Conservation (phyloP, 208 protist genomes). For the Leishmania major region DNA sequence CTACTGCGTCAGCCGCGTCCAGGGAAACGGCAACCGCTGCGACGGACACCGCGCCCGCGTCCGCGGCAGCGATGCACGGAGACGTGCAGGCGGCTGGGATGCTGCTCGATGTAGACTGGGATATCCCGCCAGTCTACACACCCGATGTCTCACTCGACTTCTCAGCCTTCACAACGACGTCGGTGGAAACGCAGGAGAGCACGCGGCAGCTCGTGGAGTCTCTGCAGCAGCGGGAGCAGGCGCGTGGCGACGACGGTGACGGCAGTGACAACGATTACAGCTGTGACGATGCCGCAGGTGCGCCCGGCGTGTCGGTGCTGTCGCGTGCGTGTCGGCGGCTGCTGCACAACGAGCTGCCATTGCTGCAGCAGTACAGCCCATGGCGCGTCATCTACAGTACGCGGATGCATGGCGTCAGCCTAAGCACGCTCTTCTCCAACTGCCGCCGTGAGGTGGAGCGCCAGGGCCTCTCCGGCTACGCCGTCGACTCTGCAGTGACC, state of each 20-base stretch:
- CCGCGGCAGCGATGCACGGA: conserved; percentile 4
- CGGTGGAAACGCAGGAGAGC: conserved; percentile 51
- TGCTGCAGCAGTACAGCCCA: conserved; percentile 59
- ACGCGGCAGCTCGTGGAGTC: conserved; percentile 42
- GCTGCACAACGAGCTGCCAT: conserved; percentile 64
- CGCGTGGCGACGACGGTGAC: neutral
- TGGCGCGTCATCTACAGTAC: conserved; percentile 84
- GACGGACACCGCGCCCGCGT: neutral
- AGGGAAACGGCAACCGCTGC: neutral
- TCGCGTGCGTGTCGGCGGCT: conserved; percentile 41
- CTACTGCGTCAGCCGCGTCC: neutral
- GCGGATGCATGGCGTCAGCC: conserved; percentile 63
- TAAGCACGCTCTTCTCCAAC: conserved; percentile 48
- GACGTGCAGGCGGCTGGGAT: neutral
- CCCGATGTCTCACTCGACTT: conserved; percentile 64
- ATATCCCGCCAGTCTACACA: conserved; percentile 38
- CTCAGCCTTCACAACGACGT: conserved; percentile 64
- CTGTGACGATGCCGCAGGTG: neutral
- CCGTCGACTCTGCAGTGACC: neutral
- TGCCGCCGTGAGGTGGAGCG: conserved; percentile 49
- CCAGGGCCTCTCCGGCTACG: conserved; percentile 1
- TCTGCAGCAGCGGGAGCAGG: conserved; percentile 26
- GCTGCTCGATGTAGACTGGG: conserved; percentile 25
- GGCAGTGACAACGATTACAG: neutral
- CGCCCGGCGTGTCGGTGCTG: conserved; percentile 45